phyloP scores from a whole-genome alignment of 495 filamentous ascomycete species.

The Sordaria brevicollis region DNA sequence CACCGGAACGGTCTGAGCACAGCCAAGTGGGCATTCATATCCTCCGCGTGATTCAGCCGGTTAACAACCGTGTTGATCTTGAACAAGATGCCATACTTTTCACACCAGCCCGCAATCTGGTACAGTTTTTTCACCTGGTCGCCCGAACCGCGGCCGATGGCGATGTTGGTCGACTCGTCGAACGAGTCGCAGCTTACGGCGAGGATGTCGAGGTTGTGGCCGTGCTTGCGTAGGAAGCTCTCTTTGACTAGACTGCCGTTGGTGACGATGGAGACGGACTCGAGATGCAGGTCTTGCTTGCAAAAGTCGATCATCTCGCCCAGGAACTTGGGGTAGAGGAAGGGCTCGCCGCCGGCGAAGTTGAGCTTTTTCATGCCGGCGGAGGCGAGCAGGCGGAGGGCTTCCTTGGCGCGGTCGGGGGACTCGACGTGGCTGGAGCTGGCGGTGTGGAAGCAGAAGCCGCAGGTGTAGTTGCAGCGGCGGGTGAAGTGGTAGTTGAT shows the following conservation, averaged over 20 bases:
- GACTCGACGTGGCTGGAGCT: conserved; percentile 21
- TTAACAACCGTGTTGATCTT: conserved; percentile 52
- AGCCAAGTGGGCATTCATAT: conserved; percentile 39
- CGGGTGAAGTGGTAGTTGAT: conserved; percentile 42
- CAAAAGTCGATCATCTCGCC: conserved; percentile 38
- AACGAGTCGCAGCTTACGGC: conserved; percentile 51
- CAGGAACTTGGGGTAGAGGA: conserved; percentile 41
- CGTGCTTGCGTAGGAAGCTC: conserved; percentile 28
- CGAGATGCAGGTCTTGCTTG: conserved; percentile 38
- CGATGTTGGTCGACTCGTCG: conserved; percentile 39
- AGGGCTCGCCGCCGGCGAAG: conserved; percentile 51
- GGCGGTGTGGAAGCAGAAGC: conserved; percentile 52
- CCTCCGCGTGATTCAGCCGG: conserved; percentile 39
- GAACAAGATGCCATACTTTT: conserved; percentile 39
- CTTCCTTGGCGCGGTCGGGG: conserved; percentile 30
- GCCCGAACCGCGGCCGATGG: conserved; percentile 40
- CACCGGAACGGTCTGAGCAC: conserved; percentile 43
- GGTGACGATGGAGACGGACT: conserved; percentile 12
- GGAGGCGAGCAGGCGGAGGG: conserved; percentile 33
- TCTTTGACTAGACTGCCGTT: conserved; percentile 7
- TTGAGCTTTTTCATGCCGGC: conserved; percentile 51
- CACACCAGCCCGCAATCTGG: conserved; percentile 34
- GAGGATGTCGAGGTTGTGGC: conserved; percentile 40
- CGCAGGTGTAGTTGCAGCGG: conserved; percentile 42
- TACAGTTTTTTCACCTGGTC: conserved; percentile 35